phyloP scores from a whole-genome alignment of 164 flowering plant genomes.

The Berberis thunbergii region DNA sequence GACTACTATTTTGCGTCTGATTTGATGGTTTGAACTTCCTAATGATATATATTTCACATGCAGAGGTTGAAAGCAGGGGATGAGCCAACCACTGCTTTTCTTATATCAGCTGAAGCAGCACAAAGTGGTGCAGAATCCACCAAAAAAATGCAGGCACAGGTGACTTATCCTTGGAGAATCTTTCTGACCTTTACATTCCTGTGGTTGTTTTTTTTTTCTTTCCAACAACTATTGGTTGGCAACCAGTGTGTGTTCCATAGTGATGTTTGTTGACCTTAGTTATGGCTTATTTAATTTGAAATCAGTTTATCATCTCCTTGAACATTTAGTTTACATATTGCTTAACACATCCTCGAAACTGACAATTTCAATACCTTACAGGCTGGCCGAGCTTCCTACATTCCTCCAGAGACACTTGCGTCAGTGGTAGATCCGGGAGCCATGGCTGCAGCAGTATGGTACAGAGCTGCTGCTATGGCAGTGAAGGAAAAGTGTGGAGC shows the following conservation, averaged over 20 bases:
- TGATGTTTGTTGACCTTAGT: too few relatives aligned
- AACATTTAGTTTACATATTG: neutral
- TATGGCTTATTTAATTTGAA: neutral
- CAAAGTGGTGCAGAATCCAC: constrained; percentile 84
- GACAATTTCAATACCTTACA: constrained; percentile 13
- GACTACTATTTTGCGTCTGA: neutral
- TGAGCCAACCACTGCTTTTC: constrained; percentile 56
- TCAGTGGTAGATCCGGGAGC: constrained; percentile 96
- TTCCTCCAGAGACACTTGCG: constrained; percentile 54
- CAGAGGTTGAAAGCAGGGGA: constrained; percentile 43
- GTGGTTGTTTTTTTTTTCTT: neutral
- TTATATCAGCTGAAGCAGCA: constrained; percentile 68
- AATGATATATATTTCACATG: neutral
- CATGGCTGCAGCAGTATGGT: constrained; percentile 93
- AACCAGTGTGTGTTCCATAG: neutral
- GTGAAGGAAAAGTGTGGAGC: constrained; percentile 34
- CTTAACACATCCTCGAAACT: neutral
- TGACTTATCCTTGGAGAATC: constrained; percentile 8
- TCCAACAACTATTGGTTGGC: neutral
- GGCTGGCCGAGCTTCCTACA: constrained; percentile 94
- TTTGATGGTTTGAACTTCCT: neutral
- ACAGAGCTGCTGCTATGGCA: constrained; percentile 82
- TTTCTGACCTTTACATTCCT: neutral
- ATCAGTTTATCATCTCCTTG: neutral
- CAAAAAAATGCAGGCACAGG: constrained; percentile 69